A percentile compares a stretch with the other conserved stretches of the same genome.
Evolutionary conservation across 345 rosid genomes (phyloP).

Genomic region (Salix suchowensis): DNA sequence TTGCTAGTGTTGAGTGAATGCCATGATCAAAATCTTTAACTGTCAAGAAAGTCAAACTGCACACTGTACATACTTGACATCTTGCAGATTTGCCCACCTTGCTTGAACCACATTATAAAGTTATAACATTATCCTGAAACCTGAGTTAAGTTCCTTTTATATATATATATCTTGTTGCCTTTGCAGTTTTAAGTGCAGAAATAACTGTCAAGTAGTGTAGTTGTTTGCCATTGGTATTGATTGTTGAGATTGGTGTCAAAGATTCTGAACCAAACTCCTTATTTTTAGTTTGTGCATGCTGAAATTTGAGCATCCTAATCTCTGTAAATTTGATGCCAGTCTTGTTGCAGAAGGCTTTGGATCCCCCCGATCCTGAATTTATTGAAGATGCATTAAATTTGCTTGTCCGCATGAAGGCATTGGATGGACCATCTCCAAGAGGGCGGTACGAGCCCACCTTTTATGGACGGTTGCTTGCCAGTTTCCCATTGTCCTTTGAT

Average conservation of each 20-base stretch:
- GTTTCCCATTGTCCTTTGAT: constrained; percentile 79
- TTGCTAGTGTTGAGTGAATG: neutral
- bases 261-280: neutral
- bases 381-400: constrained; percentile 68
- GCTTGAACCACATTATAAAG: neutral
- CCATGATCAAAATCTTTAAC: neutral
- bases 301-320: constrained; percentile 10
- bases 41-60: neutral
- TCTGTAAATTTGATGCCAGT: constrained; percentile 39
- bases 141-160: neutral
- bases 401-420: constrained; percentile 55
- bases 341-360: constrained; percentile 82
- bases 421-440: constrained; percentile 48
- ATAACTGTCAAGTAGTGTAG: neutral
- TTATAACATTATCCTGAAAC: neutral
- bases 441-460: constrained; percentile 82
- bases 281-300: neutral
- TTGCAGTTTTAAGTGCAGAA: neutral
- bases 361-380: constrained; percentile 70
- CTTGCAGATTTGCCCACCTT: neutral
- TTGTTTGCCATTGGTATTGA: neutral
- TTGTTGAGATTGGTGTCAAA: neutral
- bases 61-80: neutral
- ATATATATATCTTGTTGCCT: neutral
- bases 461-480: constrained; percentile 79